Evolutionary conservation across 495 filamentous ascomycete species (phyloP).

Genomic region (Pseudomonodictys pantanalensis): DNA sequence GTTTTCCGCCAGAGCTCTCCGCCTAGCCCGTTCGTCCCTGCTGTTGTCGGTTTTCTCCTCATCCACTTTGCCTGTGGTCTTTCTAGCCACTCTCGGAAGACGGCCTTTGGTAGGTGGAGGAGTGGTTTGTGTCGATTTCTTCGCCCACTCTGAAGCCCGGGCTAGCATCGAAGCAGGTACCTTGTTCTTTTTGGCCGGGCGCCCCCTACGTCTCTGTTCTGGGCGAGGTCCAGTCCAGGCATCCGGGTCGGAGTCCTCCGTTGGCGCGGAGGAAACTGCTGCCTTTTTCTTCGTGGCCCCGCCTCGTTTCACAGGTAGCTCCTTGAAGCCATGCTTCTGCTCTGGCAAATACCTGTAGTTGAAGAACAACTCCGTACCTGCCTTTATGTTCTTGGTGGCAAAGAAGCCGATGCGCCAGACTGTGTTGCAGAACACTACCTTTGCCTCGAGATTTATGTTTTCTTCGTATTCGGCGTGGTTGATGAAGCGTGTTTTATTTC

Average conservation of each 20-base stretch:
- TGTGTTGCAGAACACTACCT: constrained; percentile 61
- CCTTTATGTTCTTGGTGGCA: constrained; percentile 55
- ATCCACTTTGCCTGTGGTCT: no score
- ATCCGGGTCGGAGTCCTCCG: neutral
- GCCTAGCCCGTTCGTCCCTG: no score
- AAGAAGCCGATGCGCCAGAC: constrained; percentile 67
- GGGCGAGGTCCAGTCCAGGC: no score
- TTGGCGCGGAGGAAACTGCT: neutral
- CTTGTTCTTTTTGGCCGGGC: no score
- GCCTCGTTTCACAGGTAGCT: neutral
- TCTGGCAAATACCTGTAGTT: constrained; percentile 52
- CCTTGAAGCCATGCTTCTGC: constrained; percentile 4
- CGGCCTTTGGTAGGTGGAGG: no score
- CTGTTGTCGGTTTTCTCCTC: no score
- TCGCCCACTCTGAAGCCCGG: no score
- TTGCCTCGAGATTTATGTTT: constrained; percentile 53
- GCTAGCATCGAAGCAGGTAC: no score
- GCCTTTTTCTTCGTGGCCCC: neutral
- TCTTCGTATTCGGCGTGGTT: constrained; percentile 56
- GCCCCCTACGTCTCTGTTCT: no score
- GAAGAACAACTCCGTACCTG: constrained; percentile 69
- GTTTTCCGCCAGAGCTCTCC: no score
- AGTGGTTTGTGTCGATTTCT: no score
- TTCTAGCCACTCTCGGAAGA: no score
- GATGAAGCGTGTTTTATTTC: constrained; percentile 63